phyloP scores from a whole-genome alignment of 345 rosid species.

The Populus davidiana region DNA sequence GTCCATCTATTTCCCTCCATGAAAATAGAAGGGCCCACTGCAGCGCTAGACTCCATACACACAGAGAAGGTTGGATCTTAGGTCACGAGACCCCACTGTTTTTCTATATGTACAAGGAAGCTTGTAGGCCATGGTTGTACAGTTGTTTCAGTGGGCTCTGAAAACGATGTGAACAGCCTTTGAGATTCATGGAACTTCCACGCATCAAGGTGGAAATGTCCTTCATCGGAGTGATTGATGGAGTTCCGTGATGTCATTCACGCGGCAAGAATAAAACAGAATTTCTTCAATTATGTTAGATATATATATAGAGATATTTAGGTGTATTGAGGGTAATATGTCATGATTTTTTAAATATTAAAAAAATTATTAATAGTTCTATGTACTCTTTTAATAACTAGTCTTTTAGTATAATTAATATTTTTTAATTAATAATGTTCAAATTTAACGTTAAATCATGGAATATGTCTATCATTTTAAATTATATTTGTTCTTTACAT shows the following conservation, averaged over 20 bases:
- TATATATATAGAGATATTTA: too few species aligned
- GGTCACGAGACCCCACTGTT: slow-evolving; percentile 3
- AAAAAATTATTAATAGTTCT: too few species aligned
- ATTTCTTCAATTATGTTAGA: too few species aligned
- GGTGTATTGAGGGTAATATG: fast-evolving
- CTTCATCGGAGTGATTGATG: too few species aligned
- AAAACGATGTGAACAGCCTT: background rate
- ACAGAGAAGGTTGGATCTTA: background rate
- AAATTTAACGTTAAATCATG: too few species aligned
- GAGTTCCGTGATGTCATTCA: too few species aligned
- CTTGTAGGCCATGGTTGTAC: background rate
- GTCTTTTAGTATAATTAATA: too few species aligned
- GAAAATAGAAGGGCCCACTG: background rate
- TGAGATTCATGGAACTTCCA: background rate
- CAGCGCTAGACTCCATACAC: slow-evolving; percentile 7
- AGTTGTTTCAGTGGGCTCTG: background rate
- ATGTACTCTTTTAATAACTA: fast-evolving
- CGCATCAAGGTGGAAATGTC: too few species aligned
- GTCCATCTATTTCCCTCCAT: slow-evolving; percentile 2
- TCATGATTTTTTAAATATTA: fast-evolving
- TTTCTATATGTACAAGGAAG: background rate
- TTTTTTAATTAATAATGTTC: too few species aligned
- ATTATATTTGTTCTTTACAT: too few species aligned
- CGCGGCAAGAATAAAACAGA: too few species aligned
- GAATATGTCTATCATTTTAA: too few species aligned